phyloP scores from a whole-genome alignment of 345 rosid species.

The Moringa oleifera region DNA sequence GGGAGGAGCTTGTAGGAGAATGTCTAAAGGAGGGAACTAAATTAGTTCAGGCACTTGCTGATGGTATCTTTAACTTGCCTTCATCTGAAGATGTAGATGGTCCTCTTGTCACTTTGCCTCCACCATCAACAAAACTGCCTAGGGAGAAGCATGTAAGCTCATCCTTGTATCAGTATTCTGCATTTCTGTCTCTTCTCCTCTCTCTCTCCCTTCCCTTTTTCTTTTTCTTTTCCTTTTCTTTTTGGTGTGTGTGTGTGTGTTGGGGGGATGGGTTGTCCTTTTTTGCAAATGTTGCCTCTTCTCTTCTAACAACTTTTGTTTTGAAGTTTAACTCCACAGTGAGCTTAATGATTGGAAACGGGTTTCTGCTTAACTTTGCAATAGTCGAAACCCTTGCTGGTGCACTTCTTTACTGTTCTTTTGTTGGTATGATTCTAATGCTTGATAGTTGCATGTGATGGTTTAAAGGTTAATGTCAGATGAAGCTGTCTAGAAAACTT shows the following conservation, averaged over 20 bases:
- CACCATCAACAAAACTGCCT: slow-evolving; percentile 67
- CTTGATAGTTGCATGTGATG: not conserved
- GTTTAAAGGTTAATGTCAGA: no score
- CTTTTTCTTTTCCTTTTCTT: not conserved
- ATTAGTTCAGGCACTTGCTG: slow-evolving; percentile 71
- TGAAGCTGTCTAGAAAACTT: no score
- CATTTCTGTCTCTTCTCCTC: no score
- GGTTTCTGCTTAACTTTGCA: no score
- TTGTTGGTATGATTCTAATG: not conserved
- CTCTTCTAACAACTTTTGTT: no score
- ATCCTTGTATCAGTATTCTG: slow-evolving; percentile 1
- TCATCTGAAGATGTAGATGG: slow-evolving; percentile 75
- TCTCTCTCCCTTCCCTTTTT: not conserved
- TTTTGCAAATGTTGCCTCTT: no score
- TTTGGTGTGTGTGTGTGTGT: not conserved
- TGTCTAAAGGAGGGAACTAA: slow-evolving; percentile 55
- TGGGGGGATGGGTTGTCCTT: not conserved
- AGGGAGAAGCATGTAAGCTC: slow-evolving; percentile 76
- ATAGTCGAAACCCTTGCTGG: no score
- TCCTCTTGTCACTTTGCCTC: slow-evolving; percentile 75
- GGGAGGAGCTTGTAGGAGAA: slow-evolving; percentile 65
- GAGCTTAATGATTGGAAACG: no score
- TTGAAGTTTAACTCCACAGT: no score
- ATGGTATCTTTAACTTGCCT: slow-evolving; percentile 61
- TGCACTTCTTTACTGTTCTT: not conserved